Base-by-base conservation (phyloP, 768 basidiomycete species). In the Tephrocybe rancida region DNA sequence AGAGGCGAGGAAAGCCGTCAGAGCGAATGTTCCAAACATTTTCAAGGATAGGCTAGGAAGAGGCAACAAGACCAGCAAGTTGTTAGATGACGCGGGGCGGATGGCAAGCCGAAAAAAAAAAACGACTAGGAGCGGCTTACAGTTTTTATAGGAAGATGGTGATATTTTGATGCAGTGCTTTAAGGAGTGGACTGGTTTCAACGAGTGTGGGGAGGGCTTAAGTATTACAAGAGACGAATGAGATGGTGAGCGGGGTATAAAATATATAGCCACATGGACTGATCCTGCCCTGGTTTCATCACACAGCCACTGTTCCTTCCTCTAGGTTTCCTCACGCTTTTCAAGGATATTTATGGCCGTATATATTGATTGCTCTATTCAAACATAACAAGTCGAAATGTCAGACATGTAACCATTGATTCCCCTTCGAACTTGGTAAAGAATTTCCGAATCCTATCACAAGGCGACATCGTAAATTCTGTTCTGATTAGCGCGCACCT, bases 1-100 rank as follows among this genome's bases (percentile, higher is more conserved):
- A 22, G 75, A 61, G 42, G 70, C 69, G 45, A 78, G 53, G 48
- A 80, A 62, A 54, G 73, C 64, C 37, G 75, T 66, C 50, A 76
- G 61, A 45, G 72, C 63, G 57, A 69, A 58, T 56, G 68, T 64
- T 44, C 67, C 56, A 61, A 78, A 73, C 78, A 81, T 79, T 53
- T 47, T 61, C 42, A 44, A 16, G 25, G 47, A 46, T 54, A 44
- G 35, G 29, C 51, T 59, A 25, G 32, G 25, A 46, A 29, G 25
- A 39, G 30, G 45, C 56, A 57, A 55, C 44, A 32, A 51, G 51
- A 48, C 44, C 53, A 50, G 56, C 44, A 48, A 54, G 54, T 54
- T 48, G 56, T 57, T 11, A 48, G 49, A 24, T 30, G 34, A n/a
- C n/a, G n/a, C n/a, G 37, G 35, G 47, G 47, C 45, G 56, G 44